Conservation (phyloP, 805 yeast species). For the Suhomyces xylopsoci region DNA sequence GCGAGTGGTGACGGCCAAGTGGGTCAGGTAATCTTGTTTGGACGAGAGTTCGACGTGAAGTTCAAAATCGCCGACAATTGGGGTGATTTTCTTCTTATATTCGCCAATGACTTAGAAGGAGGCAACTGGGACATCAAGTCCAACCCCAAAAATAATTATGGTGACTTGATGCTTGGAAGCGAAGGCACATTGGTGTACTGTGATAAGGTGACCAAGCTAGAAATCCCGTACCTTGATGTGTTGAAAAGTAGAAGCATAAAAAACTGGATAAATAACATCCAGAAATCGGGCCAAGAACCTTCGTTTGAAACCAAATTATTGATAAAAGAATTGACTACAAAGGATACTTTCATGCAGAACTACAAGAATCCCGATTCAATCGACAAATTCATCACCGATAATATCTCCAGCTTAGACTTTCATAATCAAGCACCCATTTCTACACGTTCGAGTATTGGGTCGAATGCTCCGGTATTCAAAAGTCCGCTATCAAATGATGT, state of each 20-base stretch:
- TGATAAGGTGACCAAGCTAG: slow-evolving; percentile 53
- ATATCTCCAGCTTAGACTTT: slow-evolving; percentile 24
- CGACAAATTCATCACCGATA: slow-evolving; percentile 31
- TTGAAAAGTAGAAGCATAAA: slow-evolving; percentile 30
- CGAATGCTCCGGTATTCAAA: slow-evolving; percentile 1
- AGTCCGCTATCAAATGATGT: slow-evolving; percentile 7
- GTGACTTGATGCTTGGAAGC: slow-evolving; percentile 55
- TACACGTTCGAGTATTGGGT: slow-evolving; percentile 2
- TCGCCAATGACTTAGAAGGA: slow-evolving; percentile 83
- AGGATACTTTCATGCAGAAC: slow-evolving; percentile 18
- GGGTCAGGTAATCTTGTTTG: slow-evolving; percentile 92
- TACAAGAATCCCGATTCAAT: slow-evolving; percentile 20
- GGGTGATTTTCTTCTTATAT: slow-evolving; percentile 79
- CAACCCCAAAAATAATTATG: slow-evolving; percentile 30
- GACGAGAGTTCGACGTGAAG: slow-evolving; percentile 90
- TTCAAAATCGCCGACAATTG: slow-evolving; percentile 82
- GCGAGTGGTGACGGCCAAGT: slow-evolving; percentile 62
- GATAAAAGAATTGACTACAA: slow-evolving; percentile 18
- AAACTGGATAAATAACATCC: slow-evolving; percentile 31
- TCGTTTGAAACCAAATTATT: slow-evolving; percentile 6
- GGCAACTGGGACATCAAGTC: slow-evolving; percentile 76
- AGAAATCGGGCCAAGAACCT: slow-evolving; percentile 14
- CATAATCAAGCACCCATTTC: slow-evolving; percentile 11
- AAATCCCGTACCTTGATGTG: slow-evolving; percentile 40
- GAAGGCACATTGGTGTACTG: slow-evolving; percentile 73